Evolutionary conservation across 2,329 filamentous ascomycete genomes (phyloP).

Genomic region (Diaporthe capsici): DNA sequence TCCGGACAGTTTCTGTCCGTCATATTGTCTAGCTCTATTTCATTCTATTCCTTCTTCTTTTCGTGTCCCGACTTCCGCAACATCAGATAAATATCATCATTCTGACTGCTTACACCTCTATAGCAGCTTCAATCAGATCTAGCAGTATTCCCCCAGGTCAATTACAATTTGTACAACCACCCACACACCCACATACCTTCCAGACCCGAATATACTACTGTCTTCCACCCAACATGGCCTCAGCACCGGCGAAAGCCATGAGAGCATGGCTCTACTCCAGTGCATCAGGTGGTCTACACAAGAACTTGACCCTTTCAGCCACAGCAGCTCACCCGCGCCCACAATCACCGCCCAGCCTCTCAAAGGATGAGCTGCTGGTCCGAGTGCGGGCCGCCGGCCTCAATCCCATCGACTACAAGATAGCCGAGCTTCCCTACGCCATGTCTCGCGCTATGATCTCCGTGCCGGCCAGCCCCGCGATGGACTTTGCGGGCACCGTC

Average conservation of each 20-base stretch:
- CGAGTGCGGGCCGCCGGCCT: slow-evolving; percentile 66
- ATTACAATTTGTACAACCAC: background rate
- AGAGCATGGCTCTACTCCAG: slow-evolving; percentile 22
- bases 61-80: background rate
- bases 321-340: slow-evolving; percentile 20
- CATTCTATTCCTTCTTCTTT: background rate
- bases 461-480: slow-evolving; percentile 61
- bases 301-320: slow-evolving; percentile 5
- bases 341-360: background rate
- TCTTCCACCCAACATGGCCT: background rate
- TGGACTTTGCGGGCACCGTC: slow-evolving; percentile 63
- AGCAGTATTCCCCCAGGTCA: background rate
- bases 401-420: slow-evolving; percentile 77
- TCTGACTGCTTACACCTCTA: background rate
- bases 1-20: background rate
- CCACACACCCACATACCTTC: background rate
- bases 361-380: slow-evolving; percentile 58
- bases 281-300: slow-evolving; percentile 4
- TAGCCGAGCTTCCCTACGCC: slow-evolving; percentile 61
- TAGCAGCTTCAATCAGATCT: background rate
- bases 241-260: slow-evolving; percentile 8
- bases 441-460: slow-evolving; percentile 55
- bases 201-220: background rate
- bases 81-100: background rate
- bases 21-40: background rate